These are phyloP conservation scores for Thozetella sp. DNA, from an alignment of 495 filamentous ascomycete species.

Conservation along the genomic window DNA sequence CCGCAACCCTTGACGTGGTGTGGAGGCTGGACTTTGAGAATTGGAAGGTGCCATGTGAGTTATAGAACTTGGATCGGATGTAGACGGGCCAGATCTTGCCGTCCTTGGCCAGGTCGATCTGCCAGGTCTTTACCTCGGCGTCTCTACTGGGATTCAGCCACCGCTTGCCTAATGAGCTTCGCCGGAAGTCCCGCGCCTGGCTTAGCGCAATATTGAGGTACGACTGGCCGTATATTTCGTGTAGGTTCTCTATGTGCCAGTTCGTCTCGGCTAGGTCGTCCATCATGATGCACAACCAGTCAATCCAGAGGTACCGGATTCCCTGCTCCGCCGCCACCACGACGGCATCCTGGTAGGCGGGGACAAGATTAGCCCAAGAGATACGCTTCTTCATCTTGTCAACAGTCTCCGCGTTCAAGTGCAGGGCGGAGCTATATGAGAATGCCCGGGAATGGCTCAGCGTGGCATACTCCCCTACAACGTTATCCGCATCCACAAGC, in stretches of 20 bases:
- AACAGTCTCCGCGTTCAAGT: neutral
- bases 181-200: neutral
- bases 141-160: neutral
- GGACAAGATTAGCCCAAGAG: neutral
- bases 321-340: neutral
- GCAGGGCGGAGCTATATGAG: too few relatives aligned
- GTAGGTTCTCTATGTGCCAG: conserved; percentile 1
- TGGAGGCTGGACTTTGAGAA: neutral
- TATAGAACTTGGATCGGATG: neutral
- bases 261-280: neutral
- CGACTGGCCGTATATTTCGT: neutral
- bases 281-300: neutral
- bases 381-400: neutral
- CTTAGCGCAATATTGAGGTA: neutral
- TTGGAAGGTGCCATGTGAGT: neutral
- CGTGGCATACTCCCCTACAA: neutral
- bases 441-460: neutral
- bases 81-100: neutral
- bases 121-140: neutral
- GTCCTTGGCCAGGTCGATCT: conserved; percentile 1
- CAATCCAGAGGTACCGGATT: neutral
- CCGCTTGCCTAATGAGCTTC: neutral
- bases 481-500: neutral
- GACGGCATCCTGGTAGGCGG: neutral
- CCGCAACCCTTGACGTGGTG: neutral